These are phyloP conservation scores for Akebia trifoliata DNA, from an alignment of 164 flowering plant species.

Conservation along the genomic window DNA sequence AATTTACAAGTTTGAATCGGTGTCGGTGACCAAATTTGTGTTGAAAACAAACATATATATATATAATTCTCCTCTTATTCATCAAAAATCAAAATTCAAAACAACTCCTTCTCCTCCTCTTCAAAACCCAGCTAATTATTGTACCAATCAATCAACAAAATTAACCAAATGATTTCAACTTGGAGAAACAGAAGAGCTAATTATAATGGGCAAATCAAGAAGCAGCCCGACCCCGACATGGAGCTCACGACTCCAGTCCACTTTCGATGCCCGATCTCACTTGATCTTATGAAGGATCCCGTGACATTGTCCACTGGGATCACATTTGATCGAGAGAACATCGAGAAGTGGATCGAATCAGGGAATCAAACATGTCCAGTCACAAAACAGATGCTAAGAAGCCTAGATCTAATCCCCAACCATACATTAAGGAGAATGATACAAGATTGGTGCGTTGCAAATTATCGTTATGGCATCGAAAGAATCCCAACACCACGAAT, in stretches of 20 bases:
- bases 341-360: slow-evolving; percentile 73
- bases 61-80: neutral
- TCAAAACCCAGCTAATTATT: neutral
- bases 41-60: neutral
- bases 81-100: neutral
- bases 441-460: slow-evolving; percentile 83
- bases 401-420: slow-evolving; percentile 61
- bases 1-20: too few relatives aligned
- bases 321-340: slow-evolving; percentile 72
- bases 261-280: slow-evolving; percentile 79
- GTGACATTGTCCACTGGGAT: slow-evolving; percentile 76
- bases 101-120: neutral
- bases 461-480: slow-evolving; percentile 52
- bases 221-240: too few relatives aligned
- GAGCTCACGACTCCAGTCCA: slow-evolving; percentile 50
- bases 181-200: neutral
- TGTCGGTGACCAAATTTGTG: too few relatives aligned
- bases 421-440: slow-evolving; percentile 66
- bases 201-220: too few relatives aligned
- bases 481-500: slow-evolving; percentile 78
- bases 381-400: slow-evolving; percentile 44
- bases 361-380: slow-evolving; percentile 67
- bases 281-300: slow-evolving; percentile 90
- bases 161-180: neutral
- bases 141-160: too few relatives aligned